Conservation (phyloP, 768 basidiomycete genomes). For the Dacryopinax primogenitus region DNA sequence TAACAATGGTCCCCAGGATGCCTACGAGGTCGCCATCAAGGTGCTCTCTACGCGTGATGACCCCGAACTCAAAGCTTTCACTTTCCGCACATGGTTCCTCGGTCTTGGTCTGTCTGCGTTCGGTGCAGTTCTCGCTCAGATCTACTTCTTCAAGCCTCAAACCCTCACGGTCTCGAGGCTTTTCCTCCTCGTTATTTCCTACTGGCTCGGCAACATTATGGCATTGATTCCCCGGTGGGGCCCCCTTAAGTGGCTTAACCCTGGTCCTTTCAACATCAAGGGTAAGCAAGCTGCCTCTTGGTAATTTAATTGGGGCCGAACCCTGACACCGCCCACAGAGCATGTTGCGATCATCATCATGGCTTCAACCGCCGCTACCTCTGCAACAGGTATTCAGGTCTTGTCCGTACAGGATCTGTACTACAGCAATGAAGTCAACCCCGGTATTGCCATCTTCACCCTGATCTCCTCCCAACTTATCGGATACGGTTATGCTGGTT, state of each 20-base stretch:
- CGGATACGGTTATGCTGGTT: conserved; percentile 23
- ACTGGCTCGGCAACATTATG: conserved; percentile 22
- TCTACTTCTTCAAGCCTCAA: conserved; percentile 33
- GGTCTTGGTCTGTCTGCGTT: conserved; percentile 24
- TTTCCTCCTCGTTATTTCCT: conserved; percentile 26
- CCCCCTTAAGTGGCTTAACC: conserved; percentile 23
- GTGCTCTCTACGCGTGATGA: conserved; percentile 26
- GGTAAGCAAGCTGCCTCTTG: conserved; percentile 16
- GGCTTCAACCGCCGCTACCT: conserved; percentile 25
- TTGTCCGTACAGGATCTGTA: conserved; percentile 25
- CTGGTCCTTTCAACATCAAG: conserved; percentile 25
- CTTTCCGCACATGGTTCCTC: conserved; percentile 24
- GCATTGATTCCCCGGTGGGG: conserved; percentile 18
- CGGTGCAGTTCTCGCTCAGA: conserved; percentile 27
- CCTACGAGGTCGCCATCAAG: conserved; percentile 33
- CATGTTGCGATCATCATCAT: conserved; percentile 24
- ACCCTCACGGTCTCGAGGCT: conserved; percentile 22
- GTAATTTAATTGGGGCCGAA: neutral
- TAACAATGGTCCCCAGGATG: conserved; percentile 15
- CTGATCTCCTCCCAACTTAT: conserved; percentile 23
- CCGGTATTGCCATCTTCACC: conserved; percentile 25
- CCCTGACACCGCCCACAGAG: conserved; percentile 21
- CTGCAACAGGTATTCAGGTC: conserved; percentile 27
- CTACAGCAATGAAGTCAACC: conserved; percentile 22
- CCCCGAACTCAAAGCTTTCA: conserved; percentile 19